A percentile compares a stretch with the other conserved stretches of the same genome.
phyloP scores from a whole-genome alignment of 805 yeast species.

The Jamesozyma gamospora region DNA sequence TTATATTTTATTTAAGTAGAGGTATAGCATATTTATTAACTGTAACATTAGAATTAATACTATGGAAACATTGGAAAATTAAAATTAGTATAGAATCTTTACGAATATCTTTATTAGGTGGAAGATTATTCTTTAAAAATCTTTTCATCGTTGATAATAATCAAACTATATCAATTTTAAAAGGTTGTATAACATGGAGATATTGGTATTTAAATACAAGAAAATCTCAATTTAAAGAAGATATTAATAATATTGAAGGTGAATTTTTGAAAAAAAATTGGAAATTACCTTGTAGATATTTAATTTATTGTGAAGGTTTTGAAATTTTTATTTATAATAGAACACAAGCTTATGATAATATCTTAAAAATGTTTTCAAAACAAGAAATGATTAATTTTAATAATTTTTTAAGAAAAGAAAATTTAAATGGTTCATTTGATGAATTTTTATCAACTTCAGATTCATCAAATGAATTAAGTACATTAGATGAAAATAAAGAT shows the following conservation, averaged over 20 bases:
- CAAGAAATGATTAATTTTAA: conserved; percentile 16
- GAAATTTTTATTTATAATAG: conserved; percentile 81
- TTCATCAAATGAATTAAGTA: background rate
- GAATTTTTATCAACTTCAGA: background rate
- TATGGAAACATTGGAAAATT: conserved; percentile 57
- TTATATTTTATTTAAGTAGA: conserved; percentile 70
- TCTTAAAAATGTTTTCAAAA: conserved; percentile 32
- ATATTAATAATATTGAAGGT: conserved; percentile 11
- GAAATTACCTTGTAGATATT: conserved; percentile 45
- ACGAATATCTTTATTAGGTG: conserved; percentile 71
- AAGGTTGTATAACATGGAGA: conserved; percentile 78
- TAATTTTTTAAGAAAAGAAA: conserved; percentile 14
- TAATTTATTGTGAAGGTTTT: conserved; percentile 58
- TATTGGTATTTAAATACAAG: conserved; percentile 62
- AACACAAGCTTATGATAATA: conserved; percentile 62
- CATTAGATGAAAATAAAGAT: conserved; percentile 1
- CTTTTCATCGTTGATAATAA: conserved; percentile 64
- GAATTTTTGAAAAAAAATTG: conserved; percentile 29
- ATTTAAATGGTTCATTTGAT: conserved; percentile 4
- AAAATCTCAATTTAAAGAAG: conserved; percentile 14
- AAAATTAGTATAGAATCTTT: conserved; percentile 62
- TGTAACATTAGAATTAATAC: conserved; percentile 36
- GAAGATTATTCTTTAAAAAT: conserved; percentile 70
- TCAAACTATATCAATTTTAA: conserved; percentile 57
- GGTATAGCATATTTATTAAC: conserved; percentile 54